phyloP scores from a whole-genome alignment of 1,284 basidiomycete genomes.

The Ceratobasidium sp. region DNA sequence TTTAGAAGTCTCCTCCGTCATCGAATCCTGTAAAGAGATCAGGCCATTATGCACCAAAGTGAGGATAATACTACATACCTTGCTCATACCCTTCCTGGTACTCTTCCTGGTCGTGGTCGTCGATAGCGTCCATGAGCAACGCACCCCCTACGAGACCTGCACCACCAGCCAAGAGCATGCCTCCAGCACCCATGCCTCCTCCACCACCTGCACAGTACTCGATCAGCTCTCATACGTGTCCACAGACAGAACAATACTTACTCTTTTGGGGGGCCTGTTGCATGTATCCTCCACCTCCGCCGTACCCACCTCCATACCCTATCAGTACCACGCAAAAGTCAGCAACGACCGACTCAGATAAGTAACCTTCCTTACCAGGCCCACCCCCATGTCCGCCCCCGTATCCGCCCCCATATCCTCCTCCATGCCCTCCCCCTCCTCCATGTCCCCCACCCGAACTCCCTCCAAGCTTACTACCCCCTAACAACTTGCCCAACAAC shows the following conservation, averaged over 20 bases:
- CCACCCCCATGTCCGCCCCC: slow-evolving; percentile 46
- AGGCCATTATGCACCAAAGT: not conserved
- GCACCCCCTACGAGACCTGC: slow-evolving; percentile 69
- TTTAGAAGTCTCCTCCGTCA: slow-evolving; percentile 21
- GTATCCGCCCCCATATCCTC: slow-evolving; percentile 44
- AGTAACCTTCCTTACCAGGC: slow-evolving; percentile 49
- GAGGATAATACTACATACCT: not conserved
- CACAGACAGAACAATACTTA: slow-evolving; percentile 58
- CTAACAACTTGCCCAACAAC: slow-evolving; percentile 27
- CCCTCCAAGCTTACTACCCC: slow-evolving; percentile 13
- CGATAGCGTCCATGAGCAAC: slow-evolving; percentile 63
- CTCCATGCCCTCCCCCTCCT: slow-evolving; percentile 38
- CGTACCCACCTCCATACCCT: slow-evolving; percentile 53
- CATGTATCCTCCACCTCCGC: slow-evolving; percentile 51
- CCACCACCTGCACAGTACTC: not conserved
- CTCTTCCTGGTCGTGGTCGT: slow-evolving; percentile 58
- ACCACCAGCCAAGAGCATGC: slow-evolving; percentile 58
- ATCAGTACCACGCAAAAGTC: slow-evolving; percentile 19
- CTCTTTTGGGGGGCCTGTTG: slow-evolving; percentile 57
- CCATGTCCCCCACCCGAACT: slow-evolving; percentile 6
- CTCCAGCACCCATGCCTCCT: slow-evolving; percentile 37
- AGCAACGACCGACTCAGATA: no score
- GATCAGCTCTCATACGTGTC: slow-evolving; percentile 57
- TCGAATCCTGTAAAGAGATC: slow-evolving; percentile 14
- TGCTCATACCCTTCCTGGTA: slow-evolving; percentile 51